Evolutionary conservation across 2,329 filamentous ascomycete species (phyloP).

Genomic region (Neopestalotiopsis rosae): DNA sequence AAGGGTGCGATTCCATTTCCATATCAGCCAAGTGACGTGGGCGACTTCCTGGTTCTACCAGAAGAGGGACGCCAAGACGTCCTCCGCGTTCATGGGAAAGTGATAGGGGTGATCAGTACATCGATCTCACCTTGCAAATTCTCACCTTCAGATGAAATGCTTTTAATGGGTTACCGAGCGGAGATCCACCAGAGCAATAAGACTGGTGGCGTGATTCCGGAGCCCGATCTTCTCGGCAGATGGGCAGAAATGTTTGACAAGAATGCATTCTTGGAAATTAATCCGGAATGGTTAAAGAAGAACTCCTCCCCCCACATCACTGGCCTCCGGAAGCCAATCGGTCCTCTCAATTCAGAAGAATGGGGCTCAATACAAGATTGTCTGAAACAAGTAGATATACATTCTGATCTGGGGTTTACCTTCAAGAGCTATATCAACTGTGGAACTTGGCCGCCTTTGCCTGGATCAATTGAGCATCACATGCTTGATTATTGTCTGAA

Average conservation of each 20-base stretch:
- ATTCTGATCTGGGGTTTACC: neutral
- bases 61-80: neutral
- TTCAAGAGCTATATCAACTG: neutral
- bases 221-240: neutral
- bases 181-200: no score
- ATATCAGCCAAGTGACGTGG: neutral
- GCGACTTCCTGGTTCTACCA: neutral
- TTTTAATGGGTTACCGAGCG: no score
- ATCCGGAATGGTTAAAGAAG: no score
- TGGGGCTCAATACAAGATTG: accelerated
- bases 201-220: no score
- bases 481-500: neutral
- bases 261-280: neutral
- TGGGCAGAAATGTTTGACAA: neutral
- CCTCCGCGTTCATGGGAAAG: neutral
- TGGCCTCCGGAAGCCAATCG: neutral
- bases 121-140: neutral
- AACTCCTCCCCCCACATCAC: no score
- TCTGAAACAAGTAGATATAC: neutral
- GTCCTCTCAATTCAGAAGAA: neutral
- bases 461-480: neutral
- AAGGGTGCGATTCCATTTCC: neutral
- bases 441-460: neutral
- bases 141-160: no score
- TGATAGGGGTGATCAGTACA: neutral